Base-by-base conservation (phyloP, 2,329 filamentous ascomycete genomes). In the Fusarium hainanense region DNA sequence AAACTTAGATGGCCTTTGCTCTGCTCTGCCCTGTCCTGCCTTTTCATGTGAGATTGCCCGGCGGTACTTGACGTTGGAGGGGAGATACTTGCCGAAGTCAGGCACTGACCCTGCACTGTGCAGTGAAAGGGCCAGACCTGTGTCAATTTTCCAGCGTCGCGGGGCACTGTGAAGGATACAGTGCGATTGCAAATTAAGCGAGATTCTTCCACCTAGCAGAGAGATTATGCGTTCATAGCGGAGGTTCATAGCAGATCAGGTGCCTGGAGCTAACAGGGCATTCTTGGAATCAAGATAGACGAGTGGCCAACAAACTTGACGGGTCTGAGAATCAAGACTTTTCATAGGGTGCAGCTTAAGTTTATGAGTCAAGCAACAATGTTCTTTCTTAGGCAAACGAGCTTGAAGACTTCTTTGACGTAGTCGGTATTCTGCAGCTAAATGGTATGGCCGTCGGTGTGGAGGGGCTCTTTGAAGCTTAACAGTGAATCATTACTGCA, bases 151-250 rank as follows among this genome's bases (percentile, higher is more conserved):
- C 63, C 21, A 41, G 23, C 30, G 54, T 44, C 61, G 51, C 51
- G 66, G 61, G 66, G 66, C 66, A 68, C 65, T 40, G 66, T 69
- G 56, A 46, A 52, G 27, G 16, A 41, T 66, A 66, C 65, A 68
- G 66, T 69, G 65, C 54, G 46, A 43, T 11, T 37, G 12, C 32
- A 46, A 34, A 60, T 57, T 66, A 69, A 69, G 66, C 66, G 66
- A 69, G 43, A 67, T 69, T 69, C 62, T 54, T 30, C 50, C 50
- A 49, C 46, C 41, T 51, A 55, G 32, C 50, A 40, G 28, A 34
- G 48, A 60, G 34, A 32, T 44, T 62, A 61, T 62, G 58, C 44
- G 44, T 37, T 61, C 58, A 62, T 61, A 62, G 46, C 50, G 56
- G 56, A 62, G 56, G 58, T 23, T 28, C n/a, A 32, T 23, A 49